Percentiles rank a stretch among this genome's conserved stretches.
These are phyloP conservation scores for Phytophthora pseudosyringae DNA, from an alignment of 352 stramenopile genomes.

Conservation along the genomic window DNA sequence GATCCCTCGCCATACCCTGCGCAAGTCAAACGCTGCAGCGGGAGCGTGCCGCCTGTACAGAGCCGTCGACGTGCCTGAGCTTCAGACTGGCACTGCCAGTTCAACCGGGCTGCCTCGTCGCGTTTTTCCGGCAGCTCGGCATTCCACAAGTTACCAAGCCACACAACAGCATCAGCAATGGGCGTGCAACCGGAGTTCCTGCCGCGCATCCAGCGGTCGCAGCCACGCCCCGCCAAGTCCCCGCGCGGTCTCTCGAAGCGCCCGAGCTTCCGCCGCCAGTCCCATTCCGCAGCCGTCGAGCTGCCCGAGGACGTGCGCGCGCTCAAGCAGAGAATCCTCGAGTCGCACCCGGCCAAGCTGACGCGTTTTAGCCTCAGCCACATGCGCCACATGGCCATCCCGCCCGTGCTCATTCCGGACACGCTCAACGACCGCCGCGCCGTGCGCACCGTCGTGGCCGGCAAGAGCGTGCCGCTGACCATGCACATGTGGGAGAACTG, in stretches of 20 bases:
- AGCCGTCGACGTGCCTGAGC: too few relatives aligned
- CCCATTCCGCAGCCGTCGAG: conserved; percentile 21
- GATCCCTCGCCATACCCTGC: conserved; percentile 24
- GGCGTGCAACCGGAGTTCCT: conserved; percentile 33
- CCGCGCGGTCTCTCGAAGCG: conserved; percentile 34
- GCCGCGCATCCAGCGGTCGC: conserved; percentile 34
- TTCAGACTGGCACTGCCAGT: too few relatives aligned
- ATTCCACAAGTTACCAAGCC: conserved; percentile 36
- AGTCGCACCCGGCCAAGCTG: conserved; percentile 51
- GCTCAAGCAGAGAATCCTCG: conserved; percentile 61
- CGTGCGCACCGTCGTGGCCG: conserved; percentile 44
- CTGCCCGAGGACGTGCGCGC: conserved; percentile 45
- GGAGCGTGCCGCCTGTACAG: conserved; percentile 17
- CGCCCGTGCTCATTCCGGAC: conserved; percentile 57
- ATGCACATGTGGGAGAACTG: conserved; percentile 53
- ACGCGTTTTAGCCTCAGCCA: conserved; percentile 59
- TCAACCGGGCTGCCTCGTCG: conserved; percentile 41
- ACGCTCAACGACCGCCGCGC: conserved; percentile 44
- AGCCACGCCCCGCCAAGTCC: conserved; percentile 26
- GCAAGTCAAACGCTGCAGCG: conserved; percentile 22
- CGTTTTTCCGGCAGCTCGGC: conserved; percentile 34
- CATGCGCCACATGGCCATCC: conserved; percentile 52
- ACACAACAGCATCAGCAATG: conserved; percentile 29
- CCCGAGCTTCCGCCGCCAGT: conserved; percentile 32
- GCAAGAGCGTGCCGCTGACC: conserved; percentile 55